A percentile compares a stretch with the other conserved stretches of the same genome.
phyloP scores from a whole-genome alignment of 169 alveolate species.

The Babesia sp. region DNA sequence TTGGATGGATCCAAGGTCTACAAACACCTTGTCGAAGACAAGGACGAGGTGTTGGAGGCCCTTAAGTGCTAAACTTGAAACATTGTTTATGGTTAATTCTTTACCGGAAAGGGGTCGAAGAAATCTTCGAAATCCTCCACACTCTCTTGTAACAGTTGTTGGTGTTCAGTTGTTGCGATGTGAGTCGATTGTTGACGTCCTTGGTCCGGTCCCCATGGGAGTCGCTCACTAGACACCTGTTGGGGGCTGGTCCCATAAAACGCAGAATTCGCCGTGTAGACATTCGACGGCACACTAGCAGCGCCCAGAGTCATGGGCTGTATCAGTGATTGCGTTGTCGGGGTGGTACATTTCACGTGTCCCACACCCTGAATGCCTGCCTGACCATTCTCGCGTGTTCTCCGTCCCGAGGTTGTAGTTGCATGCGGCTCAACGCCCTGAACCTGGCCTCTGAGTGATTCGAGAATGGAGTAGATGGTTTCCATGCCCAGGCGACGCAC shows the following conservation, averaged over 20 bases:
- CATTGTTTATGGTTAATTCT: slow-evolving; percentile 17
- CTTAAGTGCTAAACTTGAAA: slow-evolving; percentile 26
- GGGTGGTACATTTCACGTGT: neutral
- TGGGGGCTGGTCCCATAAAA: neutral
- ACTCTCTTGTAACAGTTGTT: neutral
- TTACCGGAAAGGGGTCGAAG: slow-evolving; percentile 36
- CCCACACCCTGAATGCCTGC: slow-evolving; percentile 5
- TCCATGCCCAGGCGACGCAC: slow-evolving; percentile 64
- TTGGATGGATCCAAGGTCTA: slow-evolving; percentile 71
- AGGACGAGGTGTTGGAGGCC: slow-evolving; percentile 58
- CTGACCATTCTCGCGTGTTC: neutral
- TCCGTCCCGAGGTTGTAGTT: neutral
- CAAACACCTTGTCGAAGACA: slow-evolving; percentile 76
- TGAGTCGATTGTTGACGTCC: neutral
- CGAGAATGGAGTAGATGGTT: slow-evolving; percentile 53
- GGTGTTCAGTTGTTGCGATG: neutral
- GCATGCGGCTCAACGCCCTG: slow-evolving; percentile 13
- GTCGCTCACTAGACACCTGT: neutral
- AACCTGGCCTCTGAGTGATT: slow-evolving; percentile 41
- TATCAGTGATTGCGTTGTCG: neutral
- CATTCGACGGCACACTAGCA: neutral
- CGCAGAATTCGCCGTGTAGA: neutral
- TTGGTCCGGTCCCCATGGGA: neutral
- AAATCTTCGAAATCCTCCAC: slow-evolving; percentile 23
- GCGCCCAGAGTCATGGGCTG: neutral